Percentiles rank a stretch among this genome's conserved stretches.
These are phyloP conservation scores for Penicillium sp. DNA, from an alignment of 2,329 filamentous ascomycete species.

Conservation along the genomic window DNA sequence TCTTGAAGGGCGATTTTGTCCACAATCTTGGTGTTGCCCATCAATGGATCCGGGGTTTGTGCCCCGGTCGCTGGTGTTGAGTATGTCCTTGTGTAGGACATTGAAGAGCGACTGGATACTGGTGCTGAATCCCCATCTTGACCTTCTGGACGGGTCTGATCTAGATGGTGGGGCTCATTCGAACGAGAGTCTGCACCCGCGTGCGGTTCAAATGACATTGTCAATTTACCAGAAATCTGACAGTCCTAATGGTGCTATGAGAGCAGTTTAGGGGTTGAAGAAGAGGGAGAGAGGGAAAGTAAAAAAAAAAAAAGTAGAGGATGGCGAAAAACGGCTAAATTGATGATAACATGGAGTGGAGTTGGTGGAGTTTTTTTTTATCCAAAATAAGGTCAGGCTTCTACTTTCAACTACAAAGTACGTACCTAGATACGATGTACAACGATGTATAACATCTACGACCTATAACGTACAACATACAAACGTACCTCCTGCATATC, in stretches of 20 bases:
- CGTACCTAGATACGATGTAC: not conserved
- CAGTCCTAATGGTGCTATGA: not conserved
- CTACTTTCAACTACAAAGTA: not conserved
- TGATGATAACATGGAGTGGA: conserved; percentile 6
- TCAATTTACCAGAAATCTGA: not conserved
- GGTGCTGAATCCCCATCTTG: conserved; percentile 10
- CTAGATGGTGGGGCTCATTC: conserved; percentile 2
- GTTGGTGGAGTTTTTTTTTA: conserved; percentile 9
- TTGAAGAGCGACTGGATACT: conserved; percentile 14
- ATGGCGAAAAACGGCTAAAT: conserved; percentile 9
- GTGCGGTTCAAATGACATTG: conserved; percentile 9
- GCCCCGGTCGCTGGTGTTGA: conserved; percentile 23
- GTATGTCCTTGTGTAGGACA: conserved; percentile 14
- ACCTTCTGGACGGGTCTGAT: not conserved
- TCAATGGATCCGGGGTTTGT: conserved; percentile 24
- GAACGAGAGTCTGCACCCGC: conserved; percentile 5
- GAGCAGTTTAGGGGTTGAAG: not conserved
- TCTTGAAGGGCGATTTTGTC: conserved; percentile 15
- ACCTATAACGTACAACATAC: too few relatives aligned
- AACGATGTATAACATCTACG: not conserved
- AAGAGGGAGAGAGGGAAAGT: too few relatives aligned
- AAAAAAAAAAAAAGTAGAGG: not conserved
- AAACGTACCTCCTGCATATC: not conserved
- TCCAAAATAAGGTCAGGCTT: not conserved
- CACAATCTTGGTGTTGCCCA: conserved; percentile 11